Conservation (phyloP, 495 filamentous ascomycete species). For the Penicillium paradoxum region DNA sequence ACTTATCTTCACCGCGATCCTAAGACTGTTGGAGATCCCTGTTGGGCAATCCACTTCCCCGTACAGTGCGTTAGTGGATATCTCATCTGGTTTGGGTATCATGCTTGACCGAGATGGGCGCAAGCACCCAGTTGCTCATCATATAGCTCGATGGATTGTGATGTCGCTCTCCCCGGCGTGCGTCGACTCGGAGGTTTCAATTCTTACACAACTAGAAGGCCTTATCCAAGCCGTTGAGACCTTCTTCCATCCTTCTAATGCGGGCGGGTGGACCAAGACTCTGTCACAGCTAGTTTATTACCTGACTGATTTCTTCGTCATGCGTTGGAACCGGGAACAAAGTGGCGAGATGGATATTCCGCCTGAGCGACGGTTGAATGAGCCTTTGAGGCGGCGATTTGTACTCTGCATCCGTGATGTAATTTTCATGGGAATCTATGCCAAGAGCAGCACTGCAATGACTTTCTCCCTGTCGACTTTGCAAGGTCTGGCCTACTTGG, state of each 20-base stretch:
- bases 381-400: constrained; percentile 78
- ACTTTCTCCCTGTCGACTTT: constrained; percentile 86
- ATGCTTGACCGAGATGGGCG: constrained; percentile 86
- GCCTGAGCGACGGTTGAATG: constrained; percentile 69
- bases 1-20: constrained; percentile 84
- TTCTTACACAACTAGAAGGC: constrained; percentile 82
- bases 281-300: constrained; percentile 89
- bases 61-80: constrained; percentile 77
- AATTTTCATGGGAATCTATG: constrained; percentile 96
- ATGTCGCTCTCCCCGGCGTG: constrained; percentile 88
- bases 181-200: constrained; percentile 69
- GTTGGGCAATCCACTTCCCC: constrained; percentile 94
- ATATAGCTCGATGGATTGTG: constrained; percentile 92
- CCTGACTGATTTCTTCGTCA: constrained; percentile 92
- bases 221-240: constrained; percentile 95
- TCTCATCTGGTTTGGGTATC: constrained; percentile 72
- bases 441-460: constrained; percentile 87
- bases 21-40: constrained; percentile 89
- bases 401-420: constrained; percentile 88
- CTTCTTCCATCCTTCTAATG: constrained; percentile 98
- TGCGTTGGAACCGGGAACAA: constrained; percentile 93
- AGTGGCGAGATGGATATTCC: constrained; percentile 87
- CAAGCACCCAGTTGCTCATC: constrained; percentile 86
- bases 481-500: constrained; percentile 82
- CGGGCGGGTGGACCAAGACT: constrained; percentile 85